Conservation (phyloP, 768 basidiomycete genomes). For the Mycena galopus region DNA sequence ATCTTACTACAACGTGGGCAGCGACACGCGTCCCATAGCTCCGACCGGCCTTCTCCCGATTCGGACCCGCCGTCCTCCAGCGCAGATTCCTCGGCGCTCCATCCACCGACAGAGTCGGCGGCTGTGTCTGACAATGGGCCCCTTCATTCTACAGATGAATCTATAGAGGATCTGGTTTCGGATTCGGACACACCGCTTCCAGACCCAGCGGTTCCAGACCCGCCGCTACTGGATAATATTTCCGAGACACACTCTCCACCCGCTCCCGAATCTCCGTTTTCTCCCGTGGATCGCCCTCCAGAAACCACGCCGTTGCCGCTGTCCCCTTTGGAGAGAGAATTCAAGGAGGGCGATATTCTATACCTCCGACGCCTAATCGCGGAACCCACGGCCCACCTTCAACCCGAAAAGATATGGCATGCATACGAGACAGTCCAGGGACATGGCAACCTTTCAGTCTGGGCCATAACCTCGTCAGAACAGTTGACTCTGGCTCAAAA, state of each 20-base stretch:
- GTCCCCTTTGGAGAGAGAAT: not conserved
- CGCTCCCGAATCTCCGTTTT: not conserved
- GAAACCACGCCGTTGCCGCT: not conserved
- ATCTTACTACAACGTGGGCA: slow-evolving; percentile 21
- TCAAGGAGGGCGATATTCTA: not conserved
- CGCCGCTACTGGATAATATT: slow-evolving; percentile 26
- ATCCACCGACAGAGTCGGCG: slow-evolving; percentile 25
- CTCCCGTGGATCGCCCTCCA: not conserved
- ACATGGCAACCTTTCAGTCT: slow-evolving; percentile 41
- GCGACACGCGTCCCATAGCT: slow-evolving; percentile 32
- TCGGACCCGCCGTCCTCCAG: slow-evolving; percentile 26
- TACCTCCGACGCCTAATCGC: slow-evolving; percentile 15
- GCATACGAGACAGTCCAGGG: slow-evolving; percentile 34
- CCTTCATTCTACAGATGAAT: not conserved
- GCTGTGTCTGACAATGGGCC: not conserved
- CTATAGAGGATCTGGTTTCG: slow-evolving; percentile 12
- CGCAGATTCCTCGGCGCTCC: not conserved
- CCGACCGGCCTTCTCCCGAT: slow-evolving; percentile 25
- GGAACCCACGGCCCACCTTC: slow-evolving; percentile 15
- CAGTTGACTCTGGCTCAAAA: slow-evolving; percentile 35
- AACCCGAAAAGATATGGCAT: slow-evolving; percentile 52
- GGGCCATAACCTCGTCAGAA: slow-evolving; percentile 35
- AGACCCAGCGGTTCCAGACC: slow-evolving; percentile 9
- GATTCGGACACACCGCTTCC: slow-evolving; percentile 7
- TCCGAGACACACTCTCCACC: slow-evolving; percentile 34